Conservation (phyloP, 305 asterid species). For the Fraxinus sp. region DNA sequence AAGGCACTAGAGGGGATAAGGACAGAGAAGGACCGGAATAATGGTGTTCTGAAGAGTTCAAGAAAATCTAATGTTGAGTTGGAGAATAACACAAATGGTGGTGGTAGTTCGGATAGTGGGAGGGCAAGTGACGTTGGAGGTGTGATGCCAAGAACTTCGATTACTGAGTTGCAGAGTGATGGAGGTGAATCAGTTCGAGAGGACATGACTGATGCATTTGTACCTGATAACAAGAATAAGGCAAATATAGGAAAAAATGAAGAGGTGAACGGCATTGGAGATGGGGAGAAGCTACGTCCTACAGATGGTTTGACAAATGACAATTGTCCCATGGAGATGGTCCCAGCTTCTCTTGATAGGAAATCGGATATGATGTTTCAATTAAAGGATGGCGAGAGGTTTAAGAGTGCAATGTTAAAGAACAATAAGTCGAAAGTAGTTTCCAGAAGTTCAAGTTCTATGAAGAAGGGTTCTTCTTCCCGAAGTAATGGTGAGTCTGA, state of each 20-base stretch:
- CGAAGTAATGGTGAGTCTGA: constrained; percentile 69
- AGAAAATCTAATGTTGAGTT: constrained; percentile 43
- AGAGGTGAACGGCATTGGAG: constrained; percentile 32
- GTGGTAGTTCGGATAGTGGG: constrained; percentile 30
- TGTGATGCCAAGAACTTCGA: constrained; percentile 48
- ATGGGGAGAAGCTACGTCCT: constrained; percentile 34
- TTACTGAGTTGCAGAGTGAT: constrained; percentile 43
- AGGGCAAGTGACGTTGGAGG: constrained; percentile 40
- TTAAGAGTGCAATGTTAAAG: constrained; percentile 29
- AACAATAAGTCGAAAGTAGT: constrained; percentile 35
- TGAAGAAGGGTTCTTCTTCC: constrained; percentile 50
- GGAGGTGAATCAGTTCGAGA: constrained; percentile 44
- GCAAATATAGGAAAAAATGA: constrained; percentile 31
- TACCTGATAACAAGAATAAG: constrained; percentile 26
- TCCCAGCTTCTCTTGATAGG: constrained; percentile 35
- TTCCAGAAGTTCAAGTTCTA: constrained; percentile 42
- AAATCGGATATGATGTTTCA: constrained; percentile 38
- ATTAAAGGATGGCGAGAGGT: constrained; percentile 35
- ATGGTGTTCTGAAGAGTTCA: constrained; percentile 39
- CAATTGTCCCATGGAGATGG: constrained; percentile 21
- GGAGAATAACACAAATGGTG: constrained; percentile 42
- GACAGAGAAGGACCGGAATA: constrained; percentile 41
- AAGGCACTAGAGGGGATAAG: constrained; percentile 36
- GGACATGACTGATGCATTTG: constrained; percentile 27
- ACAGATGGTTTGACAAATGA: constrained; percentile 27